phyloP scores from a whole-genome alignment of 192 early-diverging fungal genomes.

The Rhizophlyctis rosea region DNA sequence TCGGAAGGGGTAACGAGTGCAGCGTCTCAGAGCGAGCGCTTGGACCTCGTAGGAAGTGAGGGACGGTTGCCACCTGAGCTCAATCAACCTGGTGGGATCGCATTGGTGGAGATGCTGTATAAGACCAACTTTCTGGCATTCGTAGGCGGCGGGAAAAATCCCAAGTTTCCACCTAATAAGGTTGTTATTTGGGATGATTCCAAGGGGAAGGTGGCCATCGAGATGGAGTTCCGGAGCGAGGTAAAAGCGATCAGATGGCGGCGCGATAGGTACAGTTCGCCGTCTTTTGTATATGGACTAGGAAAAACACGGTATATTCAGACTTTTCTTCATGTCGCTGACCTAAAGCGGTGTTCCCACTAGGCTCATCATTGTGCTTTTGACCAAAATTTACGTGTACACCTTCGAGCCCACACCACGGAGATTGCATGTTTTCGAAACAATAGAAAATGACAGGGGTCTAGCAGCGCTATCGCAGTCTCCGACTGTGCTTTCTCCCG shows the following conservation, averaged over 20 bases:
- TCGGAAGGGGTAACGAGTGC: no score
- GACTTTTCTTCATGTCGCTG: background rate
- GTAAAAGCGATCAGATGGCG: conserved; percentile 77
- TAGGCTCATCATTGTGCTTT: conserved; percentile 73
- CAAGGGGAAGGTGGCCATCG: conserved; percentile 63
- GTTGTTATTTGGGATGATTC: conserved; percentile 87
- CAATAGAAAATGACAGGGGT: conserved; percentile 78
- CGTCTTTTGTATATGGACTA: no score
- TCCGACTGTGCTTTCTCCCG: conserved; percentile 52
- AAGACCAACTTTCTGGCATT: conserved; percentile 83
- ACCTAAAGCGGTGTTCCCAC: background rate
- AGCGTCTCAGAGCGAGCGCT: no score
- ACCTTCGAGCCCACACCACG: conserved; percentile 66
- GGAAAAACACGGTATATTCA: background rate
- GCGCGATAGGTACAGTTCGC: conserved; percentile 74
- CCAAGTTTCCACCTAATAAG: no score
- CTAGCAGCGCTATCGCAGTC: conserved; percentile 70
- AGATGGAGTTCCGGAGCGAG: conserved; percentile 76
- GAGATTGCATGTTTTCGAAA: conserved; percentile 79
- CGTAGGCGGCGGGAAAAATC: conserved; percentile 81
- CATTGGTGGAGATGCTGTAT: conserved; percentile 79
- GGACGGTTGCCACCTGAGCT: no score
- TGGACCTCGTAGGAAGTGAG: no score
- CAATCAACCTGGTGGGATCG: conserved; percentile 68
- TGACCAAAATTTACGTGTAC: conserved; percentile 79